Evolutionary conservation across 495 filamentous ascomycete species (phyloP), one percentile per base, ranked within the genome.

Genomic region (Neurospora intermedia): DNA sequence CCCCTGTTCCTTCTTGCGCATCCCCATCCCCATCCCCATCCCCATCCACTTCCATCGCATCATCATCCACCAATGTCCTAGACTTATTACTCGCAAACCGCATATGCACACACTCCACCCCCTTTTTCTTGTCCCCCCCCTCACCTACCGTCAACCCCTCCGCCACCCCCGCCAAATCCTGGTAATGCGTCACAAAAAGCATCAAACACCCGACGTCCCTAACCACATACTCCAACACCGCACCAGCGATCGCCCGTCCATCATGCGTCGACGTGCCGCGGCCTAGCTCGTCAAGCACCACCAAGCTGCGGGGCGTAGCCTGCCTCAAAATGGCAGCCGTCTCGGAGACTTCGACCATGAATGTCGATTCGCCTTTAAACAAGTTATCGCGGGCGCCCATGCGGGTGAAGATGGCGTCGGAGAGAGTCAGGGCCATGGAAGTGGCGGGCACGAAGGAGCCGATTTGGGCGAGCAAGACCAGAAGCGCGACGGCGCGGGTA

Each of bases 361-460:
- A 99, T 1, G 96, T 99, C 27, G 88, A 91, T 80, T 99, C 96
- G 73, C 94, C 94, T 0, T 92, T 92, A 80, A 99, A 91, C 85
- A 99, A 92, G 82, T 97, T 98, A 81, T 99, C 96, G 76, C 91
- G 92, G 8, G 96, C 96, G 59, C 96, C 96, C 95, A 98, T 98
- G 70, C 96, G 91, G 0, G 96, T 98, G 82, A 94, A 93, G 27
- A 99, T 94, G 0, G 93, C 93, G 78, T 98, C 96, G 15, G 95
- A 83, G 75, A 97, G 89, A 35, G 94, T 94, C 0, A 99, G 87
- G 6, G 80, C 81, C 10, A 96, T 90, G 3, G 89, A 88, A 20
- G 83, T 81, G 38, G 94, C 94, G 16, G 96, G 96, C 3, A 99
- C 94, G 80, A 96, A 99, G 9, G 91, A 95, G 48, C 96, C 96